These are phyloP conservation scores for Cyclospora cayetanensis DNA, from an alignment of 169 alveolate genomes.

Conservation along the genomic window DNA sequence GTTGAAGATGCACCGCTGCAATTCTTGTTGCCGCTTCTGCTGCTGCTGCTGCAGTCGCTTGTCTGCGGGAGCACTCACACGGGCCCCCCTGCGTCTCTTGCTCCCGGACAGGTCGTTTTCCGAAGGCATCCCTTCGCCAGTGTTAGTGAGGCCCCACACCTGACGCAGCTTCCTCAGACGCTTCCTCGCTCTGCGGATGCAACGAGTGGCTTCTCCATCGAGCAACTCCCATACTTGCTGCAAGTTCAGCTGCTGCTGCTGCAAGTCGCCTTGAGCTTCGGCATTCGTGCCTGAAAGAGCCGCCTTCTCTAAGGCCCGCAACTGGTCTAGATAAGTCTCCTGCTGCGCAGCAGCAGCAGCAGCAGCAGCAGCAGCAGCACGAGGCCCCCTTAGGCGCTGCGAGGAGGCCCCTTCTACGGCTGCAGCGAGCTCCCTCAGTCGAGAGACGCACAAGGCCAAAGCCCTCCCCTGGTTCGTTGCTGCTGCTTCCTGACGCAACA, in stretches of 20 bases:
- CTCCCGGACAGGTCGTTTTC: not conserved
- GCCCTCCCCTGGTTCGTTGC: slow-evolving; percentile 17
- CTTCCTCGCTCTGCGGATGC: not conserved
- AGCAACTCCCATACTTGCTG: slow-evolving; percentile 41
- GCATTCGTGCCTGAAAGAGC: not conserved
- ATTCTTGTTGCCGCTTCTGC: slow-evolving; percentile 3
- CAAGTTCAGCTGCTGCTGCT: slow-evolving; percentile 18
- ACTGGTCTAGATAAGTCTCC: slow-evolving; percentile 32
- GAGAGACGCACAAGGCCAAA: slow-evolving; percentile 16
- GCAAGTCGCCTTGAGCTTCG: slow-evolving; percentile 11
- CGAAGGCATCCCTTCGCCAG: not conserved
- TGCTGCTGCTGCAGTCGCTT: slow-evolving; percentile 3
- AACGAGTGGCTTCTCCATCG: not conserved
- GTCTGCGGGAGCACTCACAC: too few species aligned
- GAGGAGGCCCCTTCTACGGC: not conserved
- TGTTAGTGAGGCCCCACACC: not conserved
- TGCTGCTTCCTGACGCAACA: slow-evolving; percentile 49
- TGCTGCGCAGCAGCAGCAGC: slow-evolving; percentile 48
- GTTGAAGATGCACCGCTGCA: not conserved
- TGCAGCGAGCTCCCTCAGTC: slow-evolving; percentile 32
- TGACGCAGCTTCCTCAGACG: not conserved
- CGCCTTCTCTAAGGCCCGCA: not conserved
- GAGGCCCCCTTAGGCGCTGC: not conserved
- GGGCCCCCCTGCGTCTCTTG: too few species aligned
- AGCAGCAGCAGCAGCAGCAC: slow-evolving; percentile 27